Percentiles rank a stretch among this genome's conserved stretches.
Conservation (phyloP, 495 filamentous ascomycete genomes). For the Xylaria bambusicola region DNA sequence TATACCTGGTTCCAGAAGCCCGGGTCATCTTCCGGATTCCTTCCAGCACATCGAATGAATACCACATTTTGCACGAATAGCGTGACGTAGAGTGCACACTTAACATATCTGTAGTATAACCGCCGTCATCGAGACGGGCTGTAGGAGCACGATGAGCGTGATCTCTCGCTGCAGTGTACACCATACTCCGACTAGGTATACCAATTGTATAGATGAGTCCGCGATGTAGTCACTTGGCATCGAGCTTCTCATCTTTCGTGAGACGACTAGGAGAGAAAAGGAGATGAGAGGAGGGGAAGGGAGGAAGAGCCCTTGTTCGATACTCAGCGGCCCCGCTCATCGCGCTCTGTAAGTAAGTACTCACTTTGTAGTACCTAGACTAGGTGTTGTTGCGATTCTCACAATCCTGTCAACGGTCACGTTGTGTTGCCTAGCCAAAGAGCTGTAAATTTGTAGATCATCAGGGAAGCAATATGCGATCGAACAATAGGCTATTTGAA, state of each 20-base stretch:
- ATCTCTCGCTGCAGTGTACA: too few species aligned
- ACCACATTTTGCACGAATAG: too few species aligned
- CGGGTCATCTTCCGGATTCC: not conserved
- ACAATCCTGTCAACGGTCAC: not conserved
- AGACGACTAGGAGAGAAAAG: not conserved
- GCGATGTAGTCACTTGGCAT: not conserved
- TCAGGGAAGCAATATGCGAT: not conserved
- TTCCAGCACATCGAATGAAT: conserved; percentile 1
- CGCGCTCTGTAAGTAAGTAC: too few species aligned
- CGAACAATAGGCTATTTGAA: too few species aligned
- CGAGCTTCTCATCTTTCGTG: not conserved
- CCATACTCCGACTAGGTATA: too few species aligned
- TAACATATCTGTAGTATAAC: too few species aligned
- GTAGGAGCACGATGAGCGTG: too few species aligned
- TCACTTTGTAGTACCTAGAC: too few species aligned
- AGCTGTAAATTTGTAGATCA: not conserved
- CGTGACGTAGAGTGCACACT: not conserved
- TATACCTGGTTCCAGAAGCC: conserved; percentile 9
- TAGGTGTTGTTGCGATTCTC: not conserved
- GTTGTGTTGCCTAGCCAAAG: not conserved
- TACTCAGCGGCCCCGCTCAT: conserved; percentile 11
- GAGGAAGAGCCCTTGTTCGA: not conserved
- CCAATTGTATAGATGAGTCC: not conserved
- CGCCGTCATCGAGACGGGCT: too few species aligned
- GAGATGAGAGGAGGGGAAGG: not conserved